Base-by-base conservation (phyloP, 1,284 basidiomycete species). In the Cutaneotrichosporon mucoides region DNA sequence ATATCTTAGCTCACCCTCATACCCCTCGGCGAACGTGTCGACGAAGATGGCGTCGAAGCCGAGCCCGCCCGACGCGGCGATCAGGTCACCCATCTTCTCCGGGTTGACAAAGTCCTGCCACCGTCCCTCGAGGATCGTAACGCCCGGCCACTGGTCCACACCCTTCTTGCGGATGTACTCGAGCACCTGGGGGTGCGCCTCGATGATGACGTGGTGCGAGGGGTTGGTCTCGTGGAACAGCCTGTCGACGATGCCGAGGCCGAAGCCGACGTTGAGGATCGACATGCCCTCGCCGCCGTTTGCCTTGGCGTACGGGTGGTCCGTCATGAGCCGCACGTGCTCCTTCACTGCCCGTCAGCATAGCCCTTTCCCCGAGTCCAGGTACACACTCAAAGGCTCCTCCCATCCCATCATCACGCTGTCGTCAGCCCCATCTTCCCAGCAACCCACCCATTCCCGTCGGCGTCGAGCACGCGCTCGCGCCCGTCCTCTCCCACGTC, bases 351-450 rank as follows among this genome's bases (percentile, higher is more conserved):
- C 13, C 24, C 55, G 68, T 71, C 73, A 68, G 64, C 44, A 3
- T 3, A 6, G 63, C 57, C 65, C 2, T 5, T 16, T 8, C 12
- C 9, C 8, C 24, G 40, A 35, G 4, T 37, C 33, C 5, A 41
- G 24, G 2, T 24, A 59, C 81, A 73, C 70, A 87, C 86, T 96
- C 68, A 96, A 88, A 6, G 80, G 83, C 59, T 80, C 80, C 75
- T 95, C 92, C 92, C 92, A 95, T 1, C 90, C 90, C 92, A 96
- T 96, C 93, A 96, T 96, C 8, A 97, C 92, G 7, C 75, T 75
- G 55, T 6, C 15, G 46, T 55, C 16, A 46, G 48, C 57, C 11
- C 8, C n/a, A 5, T 13, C 45, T 15, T 24, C 24, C 24, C 24
- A 24, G 24, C 13, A 1, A 92, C 84, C 75, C 85, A 86, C 53